These are phyloP conservation scores for Penicillium angulare DNA, from an alignment of 495 filamentous ascomycete genomes.

Conservation along the genomic window DNA sequence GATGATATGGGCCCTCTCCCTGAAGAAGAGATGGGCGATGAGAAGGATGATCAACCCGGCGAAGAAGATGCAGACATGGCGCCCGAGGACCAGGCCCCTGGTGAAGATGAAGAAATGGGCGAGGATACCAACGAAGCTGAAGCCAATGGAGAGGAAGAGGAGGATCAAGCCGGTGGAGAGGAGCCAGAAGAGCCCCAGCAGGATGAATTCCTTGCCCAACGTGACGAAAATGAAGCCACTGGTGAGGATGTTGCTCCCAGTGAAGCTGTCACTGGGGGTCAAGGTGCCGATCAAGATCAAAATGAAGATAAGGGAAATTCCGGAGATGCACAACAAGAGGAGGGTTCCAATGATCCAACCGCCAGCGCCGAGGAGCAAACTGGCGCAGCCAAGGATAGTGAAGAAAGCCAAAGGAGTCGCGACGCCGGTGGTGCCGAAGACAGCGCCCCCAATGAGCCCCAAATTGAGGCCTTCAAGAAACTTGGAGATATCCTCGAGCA, in stretches of 20 bases:
- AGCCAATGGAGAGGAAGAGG: conserved; percentile 49
- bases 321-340: conserved; percentile 59
- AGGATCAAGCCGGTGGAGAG: conserved; percentile 54
- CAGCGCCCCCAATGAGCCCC: conserved; percentile 50
- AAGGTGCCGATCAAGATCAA: conserved; percentile 43
- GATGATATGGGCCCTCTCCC: conserved; percentile 63
- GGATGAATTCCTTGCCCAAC: conserved; percentile 43
- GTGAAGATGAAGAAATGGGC: conserved; percentile 39
- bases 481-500: conserved; percentile 89
- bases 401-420: conserved; percentile 43
- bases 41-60: conserved; percentile 33
- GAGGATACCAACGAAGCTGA: conserved; percentile 38
- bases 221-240: conserved; percentile 41
- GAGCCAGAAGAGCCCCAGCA: conserved; percentile 40
- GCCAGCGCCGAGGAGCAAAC: conserved; percentile 43
- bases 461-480: conserved; percentile 74
- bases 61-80: conserved; percentile 42
- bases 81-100: conserved; percentile 32
- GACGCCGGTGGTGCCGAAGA: conserved; percentile 44
- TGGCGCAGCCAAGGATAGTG: conserved; percentile 42
- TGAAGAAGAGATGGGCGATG: conserved; percentile 37
- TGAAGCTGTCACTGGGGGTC: conserved; percentile 44
- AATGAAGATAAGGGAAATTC: conserved; percentile 66
- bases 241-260: conserved; percentile 51
- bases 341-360: conserved; percentile 44